Evolutionary conservation across 176 grass and related monocot species (phyloP).

Genomic region (Stipa capillata): DNA sequence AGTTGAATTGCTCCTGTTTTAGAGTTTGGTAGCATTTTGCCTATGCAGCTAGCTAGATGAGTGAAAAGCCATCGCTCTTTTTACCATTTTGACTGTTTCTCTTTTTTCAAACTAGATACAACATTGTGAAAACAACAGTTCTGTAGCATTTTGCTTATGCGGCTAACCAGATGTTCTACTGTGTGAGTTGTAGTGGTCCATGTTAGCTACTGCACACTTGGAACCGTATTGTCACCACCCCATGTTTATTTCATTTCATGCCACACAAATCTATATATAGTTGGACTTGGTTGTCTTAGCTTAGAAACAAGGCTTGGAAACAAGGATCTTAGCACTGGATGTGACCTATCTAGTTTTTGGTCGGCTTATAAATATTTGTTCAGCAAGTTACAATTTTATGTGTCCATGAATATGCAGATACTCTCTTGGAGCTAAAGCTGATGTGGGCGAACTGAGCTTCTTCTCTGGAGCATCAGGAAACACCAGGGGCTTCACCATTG

Average conservation of each 20-base stretch:
- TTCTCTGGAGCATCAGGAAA: conserved; percentile 70
- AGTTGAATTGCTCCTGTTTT: not conserved
- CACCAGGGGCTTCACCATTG: conserved; percentile 43
- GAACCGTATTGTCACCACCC: not conserved
- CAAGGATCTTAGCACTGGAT: not conserved
- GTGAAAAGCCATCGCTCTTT: not conserved
- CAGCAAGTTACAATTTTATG: not conserved
- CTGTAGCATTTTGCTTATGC: not conserved
- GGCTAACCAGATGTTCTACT: not conserved
- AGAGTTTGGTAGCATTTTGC: not conserved
- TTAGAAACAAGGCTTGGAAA: too few relatives aligned
- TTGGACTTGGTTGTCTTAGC: not conserved
- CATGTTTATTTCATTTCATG: not conserved
- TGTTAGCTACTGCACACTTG: not conserved
- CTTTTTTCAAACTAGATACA: not conserved
- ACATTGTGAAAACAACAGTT: not conserved
- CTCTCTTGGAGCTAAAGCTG: conserved; percentile 50
- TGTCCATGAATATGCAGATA: conserved; percentile 38
- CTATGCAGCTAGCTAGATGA: not conserved
- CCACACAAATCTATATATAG: not conserved
- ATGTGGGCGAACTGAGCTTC: conserved; percentile 62
- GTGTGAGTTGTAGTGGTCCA: not conserved
- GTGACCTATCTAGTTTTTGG: not conserved
- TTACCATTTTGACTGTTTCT: not conserved
- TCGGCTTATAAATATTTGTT: not conserved